These are phyloP conservation scores for Pythium oligandrum DNA, from an alignment of 352 stramenopile genomes.

Conservation along the genomic window DNA sequence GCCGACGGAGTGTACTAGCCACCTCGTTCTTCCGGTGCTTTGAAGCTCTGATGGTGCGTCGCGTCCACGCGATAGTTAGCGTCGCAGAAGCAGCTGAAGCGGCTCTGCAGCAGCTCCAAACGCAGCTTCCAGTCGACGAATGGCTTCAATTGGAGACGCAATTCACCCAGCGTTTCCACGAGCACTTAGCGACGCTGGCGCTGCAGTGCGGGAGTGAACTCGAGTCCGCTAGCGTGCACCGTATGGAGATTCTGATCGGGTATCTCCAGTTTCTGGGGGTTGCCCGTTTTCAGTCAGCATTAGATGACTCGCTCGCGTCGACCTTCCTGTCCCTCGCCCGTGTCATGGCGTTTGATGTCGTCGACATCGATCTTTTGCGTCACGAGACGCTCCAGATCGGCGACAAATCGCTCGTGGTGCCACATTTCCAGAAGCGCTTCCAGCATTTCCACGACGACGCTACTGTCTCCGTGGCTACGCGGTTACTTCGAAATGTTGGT, in stretches of 20 bases:
- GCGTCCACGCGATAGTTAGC: slow-evolving; percentile 37
- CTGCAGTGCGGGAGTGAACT: slow-evolving; percentile 58
- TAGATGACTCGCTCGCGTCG: slow-evolving; percentile 48
- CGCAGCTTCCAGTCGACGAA: slow-evolving; percentile 32
- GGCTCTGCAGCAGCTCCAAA: slow-evolving; percentile 15
- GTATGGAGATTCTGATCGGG: slow-evolving; percentile 63
- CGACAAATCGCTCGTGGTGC: slow-evolving; percentile 27
- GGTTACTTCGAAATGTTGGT: slow-evolving; percentile 48
- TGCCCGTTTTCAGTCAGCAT: slow-evolving; percentile 24
- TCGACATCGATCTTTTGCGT: slow-evolving; percentile 74
- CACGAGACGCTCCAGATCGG: slow-evolving; percentile 31
- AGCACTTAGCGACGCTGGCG: slow-evolving; percentile 63
- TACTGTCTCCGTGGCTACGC: slow-evolving; percentile 38
- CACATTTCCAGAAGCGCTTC: slow-evolving; percentile 80
- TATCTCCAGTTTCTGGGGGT: slow-evolving; percentile 54
- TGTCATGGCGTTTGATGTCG: slow-evolving; percentile 51
- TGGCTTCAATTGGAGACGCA: slow-evolving; percentile 54
- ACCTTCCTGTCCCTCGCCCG: slow-evolving; percentile 44
- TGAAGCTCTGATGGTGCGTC: slow-evolving; percentile 72
- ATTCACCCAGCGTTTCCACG: slow-evolving; percentile 62
- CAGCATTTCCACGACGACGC: slow-evolving; percentile 65
- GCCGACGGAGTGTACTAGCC: slow-evolving; percentile 31
- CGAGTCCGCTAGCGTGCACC: slow-evolving; percentile 46
- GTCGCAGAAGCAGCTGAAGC: slow-evolving; percentile 17
- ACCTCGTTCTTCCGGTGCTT: slow-evolving; percentile 70